These are phyloP conservation scores for Moesziomyces antarcticus DNA, from an alignment of 1,284 basidiomycete species.

Conservation along the genomic window DNA sequence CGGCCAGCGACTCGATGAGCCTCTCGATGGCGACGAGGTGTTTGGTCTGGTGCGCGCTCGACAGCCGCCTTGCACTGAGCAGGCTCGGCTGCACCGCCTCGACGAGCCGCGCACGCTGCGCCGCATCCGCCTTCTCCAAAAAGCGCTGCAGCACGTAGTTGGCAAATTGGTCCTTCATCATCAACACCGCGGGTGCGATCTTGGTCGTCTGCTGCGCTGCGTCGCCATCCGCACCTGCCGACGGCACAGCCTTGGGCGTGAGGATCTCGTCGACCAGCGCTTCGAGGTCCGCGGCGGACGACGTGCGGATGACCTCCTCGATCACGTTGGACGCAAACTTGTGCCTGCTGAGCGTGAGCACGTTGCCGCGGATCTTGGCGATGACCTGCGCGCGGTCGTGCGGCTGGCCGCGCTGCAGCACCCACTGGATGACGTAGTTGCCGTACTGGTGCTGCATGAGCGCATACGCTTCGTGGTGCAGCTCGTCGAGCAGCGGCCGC, in stretches of 20 bases:
- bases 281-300: constrained; percentile 75
- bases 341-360: constrained; percentile 76
- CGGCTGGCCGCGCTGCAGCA: constrained; percentile 81
- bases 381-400: constrained; percentile 80
- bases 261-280: constrained; percentile 84
- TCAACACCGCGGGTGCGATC: constrained; percentile 65
- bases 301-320: constrained; percentile 85
- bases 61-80: constrained; percentile 25
- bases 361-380: constrained; percentile 78
- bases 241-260: constrained; percentile 64
- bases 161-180: constrained; percentile 92
- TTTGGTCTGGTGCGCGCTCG: constrained; percentile 27
- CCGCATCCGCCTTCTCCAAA: constrained; percentile 53
- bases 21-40: constrained; percentile 55
- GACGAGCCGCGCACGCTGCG: constrained; percentile 43
- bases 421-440: constrained; percentile 95
- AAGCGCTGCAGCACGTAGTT: constrained; percentile 70
- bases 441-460: constrained; percentile 70
- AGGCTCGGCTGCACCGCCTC: constrained; percentile 40
- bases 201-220: constrained; percentile 1
- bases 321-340: constrained; percentile 98
- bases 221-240: neutral
- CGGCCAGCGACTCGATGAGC: constrained; percentile 33
- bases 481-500: constrained; percentile 82
- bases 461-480: constrained; percentile 75